Percentiles rank a stretch among this genome's conserved stretches.
These are phyloP conservation scores for Mycena maculata DNA, from an alignment of 768 basidiomycete genomes.

Conservation along the genomic window DNA sequence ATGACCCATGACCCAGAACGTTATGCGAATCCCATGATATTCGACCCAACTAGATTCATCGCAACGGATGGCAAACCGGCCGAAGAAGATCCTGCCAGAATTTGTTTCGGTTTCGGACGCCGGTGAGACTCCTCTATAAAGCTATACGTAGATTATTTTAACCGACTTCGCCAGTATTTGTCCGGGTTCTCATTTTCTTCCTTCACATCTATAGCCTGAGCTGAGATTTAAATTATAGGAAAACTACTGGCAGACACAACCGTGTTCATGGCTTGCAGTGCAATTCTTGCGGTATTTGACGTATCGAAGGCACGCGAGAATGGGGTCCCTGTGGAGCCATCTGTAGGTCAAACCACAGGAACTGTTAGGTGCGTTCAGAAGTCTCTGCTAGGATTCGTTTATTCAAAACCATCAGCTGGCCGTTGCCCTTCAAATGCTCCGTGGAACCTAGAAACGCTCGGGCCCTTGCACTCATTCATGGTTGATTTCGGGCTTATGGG, in stretches of 20 bases:
- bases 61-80: constrained; percentile 1
- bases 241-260: constrained; percentile 10
- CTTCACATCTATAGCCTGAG: background rate
- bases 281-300: constrained; percentile 20
- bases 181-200: constrained; percentile 2
- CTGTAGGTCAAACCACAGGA: too few relatives aligned
- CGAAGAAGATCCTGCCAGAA: constrained; percentile 10
- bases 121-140: background rate
- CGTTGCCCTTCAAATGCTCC: too few relatives aligned
- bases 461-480: too few relatives aligned
- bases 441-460: too few relatives aligned
- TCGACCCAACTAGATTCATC: constrained; percentile 15
- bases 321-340: background rate
- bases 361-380: too few relatives aligned
- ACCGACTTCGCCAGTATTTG: background rate
- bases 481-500: too few relatives aligned
- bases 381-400: too few relatives aligned
- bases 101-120: constrained; percentile 26
- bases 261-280: constrained; percentile 19
- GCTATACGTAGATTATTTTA: background rate
- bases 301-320: constrained; percentile 14
- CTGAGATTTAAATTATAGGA: background rate
- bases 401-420: too few relatives aligned
- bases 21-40: constrained; percentile 26
- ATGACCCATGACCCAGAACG: constrained; percentile 32